Base-by-base conservation (phyloP, 371 early-diverging fungal genomes). In the Rhizomucor pusillus region DNA sequence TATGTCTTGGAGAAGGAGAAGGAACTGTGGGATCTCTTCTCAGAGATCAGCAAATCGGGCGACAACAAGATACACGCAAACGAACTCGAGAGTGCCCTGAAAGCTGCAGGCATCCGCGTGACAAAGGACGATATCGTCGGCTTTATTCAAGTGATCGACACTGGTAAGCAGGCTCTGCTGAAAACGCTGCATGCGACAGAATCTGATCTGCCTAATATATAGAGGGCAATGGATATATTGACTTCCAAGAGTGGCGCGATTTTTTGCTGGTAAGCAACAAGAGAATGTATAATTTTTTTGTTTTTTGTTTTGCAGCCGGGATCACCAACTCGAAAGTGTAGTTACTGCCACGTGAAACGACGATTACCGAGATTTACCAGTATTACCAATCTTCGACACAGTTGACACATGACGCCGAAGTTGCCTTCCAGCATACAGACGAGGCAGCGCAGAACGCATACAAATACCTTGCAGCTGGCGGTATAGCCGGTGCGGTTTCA, bases 161-260 rank as follows among this genome's bases (percentile, higher is more conserved):
- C 66, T 25, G 75, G 84, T 77, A 62, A 75, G 35, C 19, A 41
- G 5, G 9, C 37, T 14, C 9, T 37, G n/a, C n/a, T n/a, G n/a
- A n/a, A n/a, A n/a, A n/a, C n/a, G n/a, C n/a, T n/a, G 22, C 25
- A 13, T 18, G 0, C 3, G 12, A 48, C 12, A 46, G 24, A 47
- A 18, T 14, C 24, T 22, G 40, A 20, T 12, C n/a, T 29, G 20
- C 20, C 20, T 16, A 22, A 34, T 36, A 22, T 35, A 13, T 62
- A 72, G 77, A 77, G 56, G 81, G 80, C 4, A 81, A 87, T 66
- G 90, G 90, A 29, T 79, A 73, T 25, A 87, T 89, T 36, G 85
- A 86, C 63, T 89, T 79, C 63, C 74, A 79, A 47, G 90, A 89
- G 47, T 90, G 88, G 88, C 73, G 86, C 57, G 88, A 91, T 65